phyloP scores from a whole-genome alignment of 352 stramenopile species.

The Globisporangium apiculatum region DNA sequence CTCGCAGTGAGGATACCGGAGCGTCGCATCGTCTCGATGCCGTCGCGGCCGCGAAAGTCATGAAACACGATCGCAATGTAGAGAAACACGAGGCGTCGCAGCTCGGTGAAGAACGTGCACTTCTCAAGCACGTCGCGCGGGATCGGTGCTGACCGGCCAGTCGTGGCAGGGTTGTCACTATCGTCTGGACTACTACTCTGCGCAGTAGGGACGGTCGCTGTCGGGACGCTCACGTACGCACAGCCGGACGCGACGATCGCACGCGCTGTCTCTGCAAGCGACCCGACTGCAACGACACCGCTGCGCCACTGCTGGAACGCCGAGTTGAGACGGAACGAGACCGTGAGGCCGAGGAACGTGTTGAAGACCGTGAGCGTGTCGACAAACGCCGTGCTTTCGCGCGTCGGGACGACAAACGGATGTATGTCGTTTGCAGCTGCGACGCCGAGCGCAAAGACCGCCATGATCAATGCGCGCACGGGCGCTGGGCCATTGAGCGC shows the following conservation, averaged over 20 bases:
- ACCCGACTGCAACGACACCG: slow-evolving; percentile 55
- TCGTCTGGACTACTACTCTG: slow-evolving; percentile 7
- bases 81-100: slow-evolving; percentile 70
- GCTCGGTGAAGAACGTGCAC: slow-evolving; percentile 69
- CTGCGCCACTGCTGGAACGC: slow-evolving; percentile 73
- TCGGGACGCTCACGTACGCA: slow-evolving; percentile 51
- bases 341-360: slow-evolving; percentile 70
- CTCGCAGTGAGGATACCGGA: slow-evolving; percentile 46
- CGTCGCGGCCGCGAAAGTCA: slow-evolving; percentile 58
- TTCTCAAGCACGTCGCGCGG: slow-evolving; percentile 56
- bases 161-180: slow-evolving; percentile 7
- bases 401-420: slow-evolving; percentile 57
- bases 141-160: slow-evolving; percentile 19
- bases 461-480: slow-evolving; percentile 55
- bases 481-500: slow-evolving; percentile 66
- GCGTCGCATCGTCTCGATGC: slow-evolving; percentile 57
- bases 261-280: slow-evolving; percentile 50
- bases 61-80: slow-evolving; percentile 84
- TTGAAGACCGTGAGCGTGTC: slow-evolving; percentile 84
- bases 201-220: not conserved
- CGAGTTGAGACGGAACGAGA: slow-evolving; percentile 80
- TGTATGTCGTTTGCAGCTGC: slow-evolving; percentile 44
- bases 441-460: slow-evolving; percentile 46
- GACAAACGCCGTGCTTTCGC: slow-evolving; percentile 62
- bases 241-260: slow-evolving; percentile 69